Evolutionary conservation across 208 protist species (phyloP), one percentile per base, ranked within the genome.

Genomic region (Trypanosoma rangeli): DNA sequence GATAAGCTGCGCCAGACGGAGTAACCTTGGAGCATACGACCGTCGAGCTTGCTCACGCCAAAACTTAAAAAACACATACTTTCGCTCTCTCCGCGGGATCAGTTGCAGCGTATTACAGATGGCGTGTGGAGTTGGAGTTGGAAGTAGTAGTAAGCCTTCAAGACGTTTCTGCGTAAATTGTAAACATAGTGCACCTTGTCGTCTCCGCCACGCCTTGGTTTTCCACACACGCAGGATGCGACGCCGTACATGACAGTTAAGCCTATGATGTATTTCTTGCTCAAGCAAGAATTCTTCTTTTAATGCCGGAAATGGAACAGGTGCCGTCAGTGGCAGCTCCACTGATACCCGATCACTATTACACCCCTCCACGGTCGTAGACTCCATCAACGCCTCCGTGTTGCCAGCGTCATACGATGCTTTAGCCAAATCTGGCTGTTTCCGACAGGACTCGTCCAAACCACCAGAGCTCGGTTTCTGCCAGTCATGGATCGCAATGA

Each of bases 11-110:
- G 44, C 29, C 18, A 68, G 50, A 28, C 52, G 46, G 24, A 72
- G 61, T 24, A 26, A 63, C 49, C 59, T 57, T 9, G 72, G 72
- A 13, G 64, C 50, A 29, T 77, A 77, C 26, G 39, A 65, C 20
- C 37, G 20, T 35, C 50, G 26, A 16, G 72, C 58, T 26, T 63
- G 56, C 31, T 70, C 58, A 3, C 35, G 58, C 72, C 72, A 77
- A 24, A 67, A 58, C 9, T 56, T 54, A 61, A 77, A 68, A 1
- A 77, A 15, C 20, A 77, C 57, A 29, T 64, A 64, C 57, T 77
- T 77, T 24, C 58, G 64, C 26, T 70, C 72, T 1, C 49, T 61
- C 16, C 65, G 64, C 33, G 55, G 72, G n/a, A 77, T 58, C 48
- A 71, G 24, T 42, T 49, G 37, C 9, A 77, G 39, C 18, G 42